phyloP scores from a whole-genome alignment of 768 basidiomycete species.

The Pleurotus cornucopiae region DNA sequence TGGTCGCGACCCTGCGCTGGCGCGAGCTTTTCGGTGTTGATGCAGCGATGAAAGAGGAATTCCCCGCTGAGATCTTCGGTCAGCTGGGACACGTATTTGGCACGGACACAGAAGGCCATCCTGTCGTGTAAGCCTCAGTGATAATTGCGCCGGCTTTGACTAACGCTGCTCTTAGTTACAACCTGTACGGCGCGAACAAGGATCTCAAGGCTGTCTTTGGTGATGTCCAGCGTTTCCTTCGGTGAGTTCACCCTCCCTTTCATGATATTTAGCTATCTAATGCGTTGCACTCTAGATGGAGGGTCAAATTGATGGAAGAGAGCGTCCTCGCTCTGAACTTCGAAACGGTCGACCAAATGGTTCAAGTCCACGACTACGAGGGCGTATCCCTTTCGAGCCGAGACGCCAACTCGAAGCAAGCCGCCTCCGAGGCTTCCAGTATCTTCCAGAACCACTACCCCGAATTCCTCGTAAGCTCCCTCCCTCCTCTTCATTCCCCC shows the following conservation, averaged over 20 bases:
- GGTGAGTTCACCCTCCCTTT: conserved; percentile 34
- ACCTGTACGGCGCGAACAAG: conserved; percentile 69
- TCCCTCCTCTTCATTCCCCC: neutral
- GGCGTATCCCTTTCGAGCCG: conserved; percentile 65
- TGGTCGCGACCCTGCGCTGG: conserved; percentile 69
- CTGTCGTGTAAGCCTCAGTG: conserved; percentile 53
- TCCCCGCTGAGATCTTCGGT: conserved; percentile 61
- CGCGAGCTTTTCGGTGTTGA: conserved; percentile 62
- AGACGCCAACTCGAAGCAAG: conserved; percentile 71
- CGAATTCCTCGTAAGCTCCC: conserved; percentile 57
- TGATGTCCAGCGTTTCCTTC: conserved; percentile 70
- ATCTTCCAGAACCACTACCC: conserved; percentile 80
- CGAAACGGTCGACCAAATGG: conserved; percentile 62
- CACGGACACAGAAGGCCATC: conserved; percentile 65
- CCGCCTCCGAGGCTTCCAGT: conserved; percentile 67
- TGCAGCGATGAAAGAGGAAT: conserved; percentile 53
- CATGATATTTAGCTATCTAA: conserved; percentile 12
- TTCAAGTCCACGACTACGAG: conserved; percentile 79
- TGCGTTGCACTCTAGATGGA: conserved; percentile 49
- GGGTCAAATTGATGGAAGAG: conserved; percentile 73
- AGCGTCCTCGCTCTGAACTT: conserved; percentile 65
- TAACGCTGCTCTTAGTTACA: conserved; percentile 46
- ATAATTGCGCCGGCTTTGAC: neutral
- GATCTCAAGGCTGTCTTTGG: conserved; percentile 71
- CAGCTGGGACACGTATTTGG: conserved; percentile 62